A percentile compares a stretch with the other conserved stretches of the same genome.
phyloP scores from a whole-genome alignment of 305 asterid genomes.

The Fraxinus sp. region DNA sequence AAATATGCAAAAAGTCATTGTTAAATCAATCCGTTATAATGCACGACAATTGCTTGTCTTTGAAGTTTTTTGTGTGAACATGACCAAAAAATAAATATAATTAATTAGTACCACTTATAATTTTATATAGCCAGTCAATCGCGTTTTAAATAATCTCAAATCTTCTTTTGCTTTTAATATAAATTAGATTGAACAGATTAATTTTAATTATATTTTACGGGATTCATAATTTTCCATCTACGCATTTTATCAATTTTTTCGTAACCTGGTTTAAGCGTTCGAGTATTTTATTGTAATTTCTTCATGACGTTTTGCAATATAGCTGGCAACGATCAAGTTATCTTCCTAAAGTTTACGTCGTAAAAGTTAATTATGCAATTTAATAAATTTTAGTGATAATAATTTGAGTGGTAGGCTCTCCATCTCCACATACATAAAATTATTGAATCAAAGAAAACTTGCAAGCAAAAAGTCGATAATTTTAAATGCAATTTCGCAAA shows the following conservation, averaged over 20 bases:
- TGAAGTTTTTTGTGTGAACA: background rate
- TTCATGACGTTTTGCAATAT: background rate
- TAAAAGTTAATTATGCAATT: background rate
- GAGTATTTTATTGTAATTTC: background rate
- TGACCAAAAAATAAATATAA: background rate
- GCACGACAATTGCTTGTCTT: background rate
- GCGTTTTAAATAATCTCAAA: background rate
- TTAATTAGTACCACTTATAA: no score
- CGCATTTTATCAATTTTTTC: background rate
- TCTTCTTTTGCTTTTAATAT: background rate
- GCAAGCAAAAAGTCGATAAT: background rate
- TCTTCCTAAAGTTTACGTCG: background rate
- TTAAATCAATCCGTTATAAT: background rate
- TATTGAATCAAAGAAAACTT: background rate
- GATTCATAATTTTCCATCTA: background rate
- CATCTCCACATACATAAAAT: background rate
- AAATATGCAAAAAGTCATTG: background rate
- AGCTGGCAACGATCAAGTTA: background rate
- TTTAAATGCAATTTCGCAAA: background rate
- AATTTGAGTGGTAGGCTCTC: background rate
- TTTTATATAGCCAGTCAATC: background rate
- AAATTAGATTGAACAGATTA: no score
- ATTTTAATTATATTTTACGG: no score
- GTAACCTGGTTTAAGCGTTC: background rate
- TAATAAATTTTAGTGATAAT: background rate